Conservation (phyloP, 2,329 filamentous ascomycete species). For the Emmonsiellopsis sp. region DNA sequence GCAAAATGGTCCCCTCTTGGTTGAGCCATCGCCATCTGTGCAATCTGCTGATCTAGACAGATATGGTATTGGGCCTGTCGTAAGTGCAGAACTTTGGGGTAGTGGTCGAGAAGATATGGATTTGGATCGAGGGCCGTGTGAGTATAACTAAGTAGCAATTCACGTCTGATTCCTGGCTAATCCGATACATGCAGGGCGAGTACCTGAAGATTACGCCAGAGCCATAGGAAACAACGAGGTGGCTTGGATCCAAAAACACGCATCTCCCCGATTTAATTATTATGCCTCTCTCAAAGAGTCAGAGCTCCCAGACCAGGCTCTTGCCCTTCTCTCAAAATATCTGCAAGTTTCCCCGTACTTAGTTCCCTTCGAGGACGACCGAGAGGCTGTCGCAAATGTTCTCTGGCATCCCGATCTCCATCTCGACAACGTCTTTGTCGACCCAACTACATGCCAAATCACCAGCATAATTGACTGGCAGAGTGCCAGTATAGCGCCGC, state of each 20-base stretch:
- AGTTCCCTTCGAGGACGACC: slow-evolving; percentile 9
- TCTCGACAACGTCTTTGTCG: slow-evolving; percentile 22
- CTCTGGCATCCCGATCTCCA: slow-evolving; percentile 23
- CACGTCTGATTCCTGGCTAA: slow-evolving; percentile 6
- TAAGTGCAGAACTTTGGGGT: slow-evolving; percentile 15
- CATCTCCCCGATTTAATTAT: slow-evolving; percentile 19
- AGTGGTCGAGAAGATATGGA: slow-evolving; percentile 15
- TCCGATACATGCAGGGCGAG: slow-evolving; percentile 10
- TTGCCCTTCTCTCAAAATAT: slow-evolving; percentile 20
- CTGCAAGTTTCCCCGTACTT: slow-evolving; percentile 16
- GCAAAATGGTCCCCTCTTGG: background rate
- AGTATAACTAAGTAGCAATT: slow-evolving; percentile 5
- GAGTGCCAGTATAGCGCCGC: background rate
- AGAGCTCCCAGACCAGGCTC: slow-evolving; percentile 17
- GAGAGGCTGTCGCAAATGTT: slow-evolving; percentile 11
- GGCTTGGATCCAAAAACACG: slow-evolving; percentile 16
- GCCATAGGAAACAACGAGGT: slow-evolving; percentile 21
- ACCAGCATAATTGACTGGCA: slow-evolving; percentile 22
- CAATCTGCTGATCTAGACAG: slow-evolving; percentile 1
- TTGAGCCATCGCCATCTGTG: slow-evolving; percentile 3
- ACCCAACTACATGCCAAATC: slow-evolving; percentile 17
- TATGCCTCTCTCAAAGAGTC: slow-evolving; percentile 13
- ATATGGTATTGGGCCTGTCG: slow-evolving; percentile 19
- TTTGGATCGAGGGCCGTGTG: slow-evolving; percentile 23
- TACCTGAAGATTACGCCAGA: slow-evolving; percentile 13